Conservation (phyloP, 2,329 filamentous ascomycete species). For the Rutstroemia sp. region DNA sequence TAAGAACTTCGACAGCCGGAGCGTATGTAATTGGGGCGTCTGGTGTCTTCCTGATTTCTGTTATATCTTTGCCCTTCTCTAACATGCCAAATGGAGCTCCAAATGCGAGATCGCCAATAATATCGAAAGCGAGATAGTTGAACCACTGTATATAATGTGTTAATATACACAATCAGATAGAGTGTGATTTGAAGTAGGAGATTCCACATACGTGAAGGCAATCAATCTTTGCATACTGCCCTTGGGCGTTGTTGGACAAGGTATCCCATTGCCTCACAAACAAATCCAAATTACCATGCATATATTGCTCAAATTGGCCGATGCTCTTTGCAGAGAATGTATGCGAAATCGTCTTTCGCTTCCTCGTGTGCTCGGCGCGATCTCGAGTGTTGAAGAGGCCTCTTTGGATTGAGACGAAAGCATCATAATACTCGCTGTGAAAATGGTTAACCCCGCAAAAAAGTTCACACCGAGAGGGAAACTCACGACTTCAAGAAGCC, state of each 20-base stretch:
- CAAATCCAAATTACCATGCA: slow-evolving; percentile 67
- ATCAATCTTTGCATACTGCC: slow-evolving; percentile 56
- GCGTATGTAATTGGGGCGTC: slow-evolving; percentile 59
- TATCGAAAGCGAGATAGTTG: slow-evolving; percentile 54
- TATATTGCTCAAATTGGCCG: slow-evolving; percentile 81
- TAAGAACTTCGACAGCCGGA: slow-evolving; percentile 79
- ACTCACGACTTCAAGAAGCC: slow-evolving; percentile 62
- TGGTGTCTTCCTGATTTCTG: slow-evolving; percentile 60
- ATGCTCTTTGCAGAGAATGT: slow-evolving; percentile 80
- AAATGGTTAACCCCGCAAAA: neutral
- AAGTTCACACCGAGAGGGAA: neutral
- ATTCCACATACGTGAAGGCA: slow-evolving; percentile 45
- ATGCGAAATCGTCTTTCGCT: slow-evolving; percentile 82
- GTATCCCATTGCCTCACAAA: slow-evolving; percentile 68
- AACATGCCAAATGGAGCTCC: slow-evolving; percentile 81
- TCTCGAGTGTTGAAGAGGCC: slow-evolving; percentile 87
- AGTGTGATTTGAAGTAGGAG: neutral
- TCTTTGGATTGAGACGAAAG: slow-evolving; percentile 78
- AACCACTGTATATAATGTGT: slow-evolving; percentile 48
- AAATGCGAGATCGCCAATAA: slow-evolving; percentile 56
- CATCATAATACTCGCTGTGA: slow-evolving; percentile 76
- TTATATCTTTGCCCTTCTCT: slow-evolving; percentile 65
- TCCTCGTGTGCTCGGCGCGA: slow-evolving; percentile 73
- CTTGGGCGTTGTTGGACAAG: slow-evolving; percentile 37
- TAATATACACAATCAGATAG: neutral